Conservation (phyloP, 768 basidiomycete genomes). For the Trametes cingulata region DNA sequence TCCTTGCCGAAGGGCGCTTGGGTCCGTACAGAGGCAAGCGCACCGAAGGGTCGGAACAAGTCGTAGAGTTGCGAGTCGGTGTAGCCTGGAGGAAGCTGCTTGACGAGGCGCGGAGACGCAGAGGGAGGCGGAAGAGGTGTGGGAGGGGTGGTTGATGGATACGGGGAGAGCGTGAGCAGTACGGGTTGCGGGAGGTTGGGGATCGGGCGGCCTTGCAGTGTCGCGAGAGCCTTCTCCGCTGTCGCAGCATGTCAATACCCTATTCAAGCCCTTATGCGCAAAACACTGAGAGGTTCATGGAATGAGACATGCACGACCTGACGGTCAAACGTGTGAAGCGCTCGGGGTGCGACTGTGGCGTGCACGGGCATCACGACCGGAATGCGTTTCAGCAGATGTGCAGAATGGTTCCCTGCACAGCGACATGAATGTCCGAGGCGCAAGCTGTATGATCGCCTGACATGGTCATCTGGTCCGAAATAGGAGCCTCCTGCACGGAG, state of each 20-base stretch:
- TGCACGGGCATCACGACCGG: neutral
- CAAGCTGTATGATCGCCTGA: too few relatives aligned
- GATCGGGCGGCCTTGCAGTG: conserved; percentile 73
- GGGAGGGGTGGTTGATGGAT: conserved; percentile 77
- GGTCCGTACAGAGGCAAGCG: conserved; percentile 74
- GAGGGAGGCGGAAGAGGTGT: conserved; percentile 74
- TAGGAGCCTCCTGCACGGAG: neutral
- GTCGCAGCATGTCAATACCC: conserved; percentile 17
- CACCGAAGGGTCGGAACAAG: conserved; percentile 81
- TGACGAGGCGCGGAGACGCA: conserved; percentile 79
- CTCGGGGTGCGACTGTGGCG: neutral
- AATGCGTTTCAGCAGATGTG: too few relatives aligned
- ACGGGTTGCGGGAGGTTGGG: conserved; percentile 61
- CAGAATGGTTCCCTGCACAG: neutral
- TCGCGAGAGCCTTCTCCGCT: conserved; percentile 91
- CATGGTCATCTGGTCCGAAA: neutral
- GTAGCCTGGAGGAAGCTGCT: conserved; percentile 72
- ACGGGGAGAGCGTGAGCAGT: conserved; percentile 74
- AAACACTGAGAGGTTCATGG: neutral
- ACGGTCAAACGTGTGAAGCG: neutral
- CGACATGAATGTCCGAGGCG: too few relatives aligned
- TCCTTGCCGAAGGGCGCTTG: conserved; percentile 77
- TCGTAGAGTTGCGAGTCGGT: conserved; percentile 79
- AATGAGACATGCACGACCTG: neutral
- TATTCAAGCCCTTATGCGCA: conserved; percentile 7